A percentile compares a stretch with the other conserved stretches of the same genome.
Evolutionary conservation across 1,284 basidiomycete species (phyloP).

Genomic region (Ganoderma leucocontextum): DNA sequence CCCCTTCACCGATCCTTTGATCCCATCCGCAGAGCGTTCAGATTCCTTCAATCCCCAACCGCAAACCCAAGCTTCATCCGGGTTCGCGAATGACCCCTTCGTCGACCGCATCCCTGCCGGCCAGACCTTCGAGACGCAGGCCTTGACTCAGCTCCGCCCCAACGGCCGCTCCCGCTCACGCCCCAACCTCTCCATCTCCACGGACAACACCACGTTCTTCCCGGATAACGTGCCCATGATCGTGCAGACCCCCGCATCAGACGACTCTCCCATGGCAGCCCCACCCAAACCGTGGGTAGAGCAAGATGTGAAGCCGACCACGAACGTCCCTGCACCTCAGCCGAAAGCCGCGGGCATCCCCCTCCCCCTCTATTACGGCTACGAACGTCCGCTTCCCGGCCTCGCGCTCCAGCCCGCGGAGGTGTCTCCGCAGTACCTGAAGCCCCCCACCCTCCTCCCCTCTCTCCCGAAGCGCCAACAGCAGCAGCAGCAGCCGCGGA

Average conservation of each 20-base stretch:
- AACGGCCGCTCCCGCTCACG: conserved; percentile 31
- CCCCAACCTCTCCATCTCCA: conserved; percentile 55
- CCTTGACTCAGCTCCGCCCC: not conserved
- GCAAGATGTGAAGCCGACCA: conserved; percentile 31
- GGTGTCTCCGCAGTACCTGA: conserved; percentile 21
- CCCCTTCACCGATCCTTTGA: conserved; percentile 1
- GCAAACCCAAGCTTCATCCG: not conserved
- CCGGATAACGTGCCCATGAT: conserved; percentile 42
- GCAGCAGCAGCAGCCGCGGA: conserved; percentile 13
- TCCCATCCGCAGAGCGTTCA: not conserved
- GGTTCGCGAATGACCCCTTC: conserved; percentile 8
- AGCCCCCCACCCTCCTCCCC: conserved; percentile 39
- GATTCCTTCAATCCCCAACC: not conserved
- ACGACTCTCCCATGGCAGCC: conserved; percentile 47
- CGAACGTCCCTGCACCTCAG: conserved; percentile 23
- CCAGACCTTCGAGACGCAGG: conserved; percentile 7
- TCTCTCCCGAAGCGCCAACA: conserved; percentile 30
- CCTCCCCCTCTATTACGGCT: conserved; percentile 54
- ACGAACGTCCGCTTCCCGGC: conserved; percentile 20
- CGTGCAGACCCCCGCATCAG: conserved; percentile 49
- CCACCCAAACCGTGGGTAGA: conserved; percentile 49
- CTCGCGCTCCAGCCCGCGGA: conserved; percentile 15
- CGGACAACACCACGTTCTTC: conserved; percentile 44
- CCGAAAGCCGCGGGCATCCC: conserved; percentile 45
- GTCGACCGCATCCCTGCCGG: conserved; percentile 12